Evolutionary conservation across 225 moss, liverwort and hornwort genomes (phyloP), one percentile per base, ranked within the genome.

Genomic region (Lunularia cruciata): DNA sequence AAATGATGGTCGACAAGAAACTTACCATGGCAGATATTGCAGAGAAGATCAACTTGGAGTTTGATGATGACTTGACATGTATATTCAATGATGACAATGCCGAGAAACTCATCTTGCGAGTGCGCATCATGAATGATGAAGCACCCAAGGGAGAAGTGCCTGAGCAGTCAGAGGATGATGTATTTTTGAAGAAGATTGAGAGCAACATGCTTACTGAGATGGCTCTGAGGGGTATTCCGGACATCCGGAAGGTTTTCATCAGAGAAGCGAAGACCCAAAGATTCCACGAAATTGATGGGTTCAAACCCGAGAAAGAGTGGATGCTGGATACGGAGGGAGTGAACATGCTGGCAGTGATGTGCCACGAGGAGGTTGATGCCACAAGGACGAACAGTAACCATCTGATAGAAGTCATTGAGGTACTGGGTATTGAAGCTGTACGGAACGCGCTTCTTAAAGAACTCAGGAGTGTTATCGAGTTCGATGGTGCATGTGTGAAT

Each of bases 161-260:
- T 20, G 94, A 95, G 78, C 95, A 92, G 67, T 88, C 89, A 43
- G 98, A 98, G 65, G 98, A 98, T 78, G 98, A 98, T 68, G 96
- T 98, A 16, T 98, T 98, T 46, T 68, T 98, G 68, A 93, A 98
- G 74, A 98, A 93, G 81, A 98, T 98, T 42, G 98, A 98, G 64
- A 98, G 98, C 65, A 98, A 98, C 69, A 98, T 98, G 98, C 88
- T 98, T 26, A 98, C 98, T 32, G 98, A 98, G 85, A 98, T 98
- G 98, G 98, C 93, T 7, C 54, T 98, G 38, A 79, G 91, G 18
- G 98, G 98, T 31, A 98, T 98, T 65, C 89, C 93, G 47, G 98
- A 98, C 54, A 98, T 98, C 45, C 83, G 89, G 38, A 98, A 98
- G 73, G 93, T 98, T 1, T 98, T 98, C 48, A 98, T 98, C 70